These are phyloP conservation scores for Apodospora peruviana DNA, from an alignment of 495 filamentous ascomycete genomes.

Conservation along the genomic window DNA sequence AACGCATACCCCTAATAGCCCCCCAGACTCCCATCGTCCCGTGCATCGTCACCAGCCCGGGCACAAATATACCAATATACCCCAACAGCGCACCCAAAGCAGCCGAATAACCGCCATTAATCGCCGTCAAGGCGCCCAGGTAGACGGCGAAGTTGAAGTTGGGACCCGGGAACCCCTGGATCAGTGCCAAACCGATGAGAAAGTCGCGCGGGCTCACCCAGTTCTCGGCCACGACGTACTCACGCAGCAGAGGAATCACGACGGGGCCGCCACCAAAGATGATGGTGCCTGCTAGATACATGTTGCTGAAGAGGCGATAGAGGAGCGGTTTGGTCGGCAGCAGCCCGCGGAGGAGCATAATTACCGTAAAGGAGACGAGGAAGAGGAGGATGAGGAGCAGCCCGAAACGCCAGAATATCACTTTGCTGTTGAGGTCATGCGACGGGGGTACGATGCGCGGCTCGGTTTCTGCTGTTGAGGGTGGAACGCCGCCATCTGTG, in stretches of 20 bases:
- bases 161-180: slow-evolving; percentile 78
- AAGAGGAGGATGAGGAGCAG: slow-evolving; percentile 46
- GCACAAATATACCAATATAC: slow-evolving; percentile 65
- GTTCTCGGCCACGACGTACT: slow-evolving; percentile 72
- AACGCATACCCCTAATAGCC: slow-evolving; percentile 45
- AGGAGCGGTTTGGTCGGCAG: slow-evolving; percentile 39
- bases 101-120: slow-evolving; percentile 21
- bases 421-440: slow-evolving; percentile 5
- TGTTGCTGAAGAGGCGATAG: slow-evolving; percentile 67
- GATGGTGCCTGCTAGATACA: slow-evolving; percentile 81
- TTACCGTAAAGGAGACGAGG: slow-evolving; percentile 52
- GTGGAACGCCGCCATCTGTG: too few relatives aligned
- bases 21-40: slow-evolving; percentile 69
- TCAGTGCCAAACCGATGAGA: slow-evolving; percentile 74
- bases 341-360: slow-evolving; percentile 53
- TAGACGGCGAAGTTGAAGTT: slow-evolving; percentile 92
- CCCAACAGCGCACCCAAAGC: slow-evolving; percentile 51
- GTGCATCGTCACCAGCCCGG: slow-evolving; percentile 60
- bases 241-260: slow-evolving; percentile 72
- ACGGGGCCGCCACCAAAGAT: slow-evolving; percentile 86
- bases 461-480: slow-evolving; percentile 21
- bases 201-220: slow-evolving; percentile 80
- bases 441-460: slow-evolving; percentile 33
- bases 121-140: slow-evolving; percentile 58
- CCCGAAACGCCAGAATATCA: slow-evolving; percentile 42